Percentiles rank a stretch among this genome's conserved stretches.
These are phyloP conservation scores for Pseudogymnoascus sp. DNA, from an alignment of 2,329 filamentous ascomycete species.

Conservation along the genomic window DNA sequence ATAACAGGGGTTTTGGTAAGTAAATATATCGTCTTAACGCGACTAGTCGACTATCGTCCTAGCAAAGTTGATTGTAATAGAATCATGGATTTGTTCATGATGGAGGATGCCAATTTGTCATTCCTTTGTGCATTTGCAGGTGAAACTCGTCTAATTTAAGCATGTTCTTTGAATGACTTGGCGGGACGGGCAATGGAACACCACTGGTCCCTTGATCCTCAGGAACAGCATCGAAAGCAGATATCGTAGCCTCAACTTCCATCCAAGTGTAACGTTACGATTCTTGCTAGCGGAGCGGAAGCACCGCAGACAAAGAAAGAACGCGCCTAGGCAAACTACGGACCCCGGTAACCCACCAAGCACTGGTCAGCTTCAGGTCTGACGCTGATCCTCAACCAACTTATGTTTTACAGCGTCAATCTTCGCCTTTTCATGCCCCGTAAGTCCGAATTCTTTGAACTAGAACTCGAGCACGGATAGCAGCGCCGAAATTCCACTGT, in stretches of 20 bases:
- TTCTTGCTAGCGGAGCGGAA: background rate
- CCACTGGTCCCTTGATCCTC: background rate
- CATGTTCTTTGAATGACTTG: background rate
- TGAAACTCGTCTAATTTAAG: slow-evolving; percentile 1
- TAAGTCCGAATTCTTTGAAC: too few relatives aligned
- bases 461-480: too few relatives aligned
- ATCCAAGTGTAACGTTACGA: background rate
- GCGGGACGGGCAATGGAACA: background rate
- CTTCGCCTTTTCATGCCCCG: too few relatives aligned
- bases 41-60: too few relatives aligned
- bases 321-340: background rate
- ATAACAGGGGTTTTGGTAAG: background rate
- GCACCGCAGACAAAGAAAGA: background rate
- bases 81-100: background rate
- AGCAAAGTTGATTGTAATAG: too few relatives aligned
- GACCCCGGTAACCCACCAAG: background rate
- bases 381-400: too few relatives aligned
- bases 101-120: background rate
- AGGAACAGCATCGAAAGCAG: background rate
- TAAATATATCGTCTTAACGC: background rate
- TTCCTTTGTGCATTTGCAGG: background rate
- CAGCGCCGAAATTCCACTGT: too few relatives aligned
- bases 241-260: background rate
- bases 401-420: too few relatives aligned
- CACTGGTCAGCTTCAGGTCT: too few relatives aligned